Evolutionary conservation across 1,284 basidiomycete species (phyloP), one percentile per base, ranked within the genome.

Genomic region (Jaminaea rosea): DNA sequence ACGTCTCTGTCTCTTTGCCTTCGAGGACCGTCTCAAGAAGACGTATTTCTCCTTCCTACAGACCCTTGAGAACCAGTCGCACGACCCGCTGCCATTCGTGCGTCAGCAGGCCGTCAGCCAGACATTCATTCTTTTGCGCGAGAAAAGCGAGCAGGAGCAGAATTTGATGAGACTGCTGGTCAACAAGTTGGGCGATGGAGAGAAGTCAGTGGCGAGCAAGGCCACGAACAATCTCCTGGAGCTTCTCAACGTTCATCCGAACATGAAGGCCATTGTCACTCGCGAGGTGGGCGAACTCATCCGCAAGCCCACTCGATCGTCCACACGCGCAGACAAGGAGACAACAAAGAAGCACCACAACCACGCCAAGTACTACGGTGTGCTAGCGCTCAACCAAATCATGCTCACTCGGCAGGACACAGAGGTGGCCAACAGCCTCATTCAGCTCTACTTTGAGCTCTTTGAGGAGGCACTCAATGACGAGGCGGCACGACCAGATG

Each of bases 21-120:
- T 93, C 73, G 94, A 99, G 73, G 92, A 98, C 68, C 92, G 88
- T 84, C 76, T 97, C 51, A 99, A 99, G 77, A 91, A 90, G 65
- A 96, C 86, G 75, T 97, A 94, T 79, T 97, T 94, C 77, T 84
- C 84, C 15, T 78, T 97, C 42, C 80, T 99, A 7, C 87, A 94
- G 72, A 82, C 88, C 36, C 82, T 98, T 34, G 93, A 98, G 85
- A 81, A 80, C 1, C 80, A 93, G 52, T 86, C 88, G 1, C 81
- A 89, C 55, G 93, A 97, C 72, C 83, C 88, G 0, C 80, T 98
- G 1, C 79, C 84, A 2, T 97, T 94, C 66, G 85, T 94, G 49
- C 84, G 91, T 46, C 88, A 81, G 1, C 88, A 90, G 75, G 80
- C 85, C 4, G 79, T 90, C 27, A 63, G 66, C 15, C 67, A 71